Evolutionary conservation across 169 alveolate genomes (phyloP), one percentile per base, ranked within the genome.

Genomic region (Babesia ovata): DNA sequence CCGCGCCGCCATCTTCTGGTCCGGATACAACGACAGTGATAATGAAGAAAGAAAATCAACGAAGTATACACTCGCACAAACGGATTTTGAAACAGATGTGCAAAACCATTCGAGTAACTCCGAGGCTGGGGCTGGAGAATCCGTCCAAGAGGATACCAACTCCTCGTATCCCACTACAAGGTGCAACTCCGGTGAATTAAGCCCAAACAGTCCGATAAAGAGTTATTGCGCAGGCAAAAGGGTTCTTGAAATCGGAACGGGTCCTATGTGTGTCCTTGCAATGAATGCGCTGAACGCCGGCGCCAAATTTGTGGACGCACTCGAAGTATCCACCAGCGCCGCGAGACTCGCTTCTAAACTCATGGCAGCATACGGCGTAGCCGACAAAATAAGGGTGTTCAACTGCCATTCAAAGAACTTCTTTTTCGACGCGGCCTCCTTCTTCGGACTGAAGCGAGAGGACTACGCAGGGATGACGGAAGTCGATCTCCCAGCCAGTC

Each of bases 231-330:
- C 79, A 49, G 87, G 87, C 65, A 90, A 75, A 59, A 85, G 87
- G 54, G 79, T 92, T 42, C 70, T 92, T 50, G 96, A 92, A 58
- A 74, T 92, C 29, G 96, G 96, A 28, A 91, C 95, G 10, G 96
- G 96, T 0, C 96, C 96, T 33, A 83, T 91, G 66, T 91, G 93
- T 53, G 85, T 92, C 46, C 69, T 92, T 57, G 93, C 96, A 9
- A 85, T 92, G 86, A 91, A 90, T 71, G 95, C 96, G 22, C 58
- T 86, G 49, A 86, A 88, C 60, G 92, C 93, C 24, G 96, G 96
- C 22, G 96, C 96, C 9, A 86, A 88, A 21, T 82, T 56, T 29
- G 92, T 91, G 73, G 96, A 92, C 56, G 96, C 96, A 21, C 81
- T 92, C 52, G 96, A 92, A 73, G 95, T 92, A 53, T 85, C 91